Percentiles rank a stretch among this genome's conserved stretches.
Conservation (phyloP, 2,329 filamentous ascomycete genomes). For the Scedosporium boydii region DNA sequence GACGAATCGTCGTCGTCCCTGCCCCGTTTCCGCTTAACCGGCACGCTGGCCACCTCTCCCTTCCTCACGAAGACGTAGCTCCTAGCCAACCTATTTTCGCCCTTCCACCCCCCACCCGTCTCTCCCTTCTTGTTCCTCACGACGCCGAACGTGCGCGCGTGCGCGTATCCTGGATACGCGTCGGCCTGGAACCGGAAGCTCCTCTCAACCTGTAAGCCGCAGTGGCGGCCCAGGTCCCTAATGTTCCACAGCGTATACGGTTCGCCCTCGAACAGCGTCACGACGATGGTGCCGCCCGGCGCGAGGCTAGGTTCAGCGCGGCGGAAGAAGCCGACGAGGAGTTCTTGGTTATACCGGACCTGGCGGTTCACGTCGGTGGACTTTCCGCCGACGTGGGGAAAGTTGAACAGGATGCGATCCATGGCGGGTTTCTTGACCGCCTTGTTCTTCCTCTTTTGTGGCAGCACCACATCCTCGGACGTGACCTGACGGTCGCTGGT, state of each 20-base stretch:
- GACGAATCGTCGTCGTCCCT: slow-evolving; percentile 22
- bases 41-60: slow-evolving; percentile 31
- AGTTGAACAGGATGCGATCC: slow-evolving; percentile 87
- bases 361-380: slow-evolving; percentile 91
- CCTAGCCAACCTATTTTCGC: slow-evolving; percentile 35
- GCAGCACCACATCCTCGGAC: slow-evolving; percentile 8
- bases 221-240: slow-evolving; percentile 72
- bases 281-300: slow-evolving; percentile 54
- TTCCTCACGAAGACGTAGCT: slow-evolving; percentile 55
- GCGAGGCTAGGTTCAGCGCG: slow-evolving; percentile 34
- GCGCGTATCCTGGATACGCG: slow-evolving; percentile 64
- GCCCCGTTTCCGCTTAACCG: slow-evolving; percentile 18
- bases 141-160: slow-evolving; percentile 64
- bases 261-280: slow-evolving; percentile 87
- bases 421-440: slow-evolving; percentile 17
- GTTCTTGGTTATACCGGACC: slow-evolving; percentile 80
- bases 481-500: slow-evolving; percentile 15
- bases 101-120: slow-evolving; percentile 32
- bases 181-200: slow-evolving; percentile 60
- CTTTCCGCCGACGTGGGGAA: slow-evolving; percentile 89
- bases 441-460: slow-evolving; percentile 1
- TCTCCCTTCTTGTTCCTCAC: slow-evolving; percentile 38
- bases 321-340: slow-evolving; percentile 61
- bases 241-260: slow-evolving; percentile 97
- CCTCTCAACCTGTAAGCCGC: slow-evolving; percentile 57